Evolutionary conservation across 2,329 filamentous ascomycete species (phyloP), one percentile per base, ranked within the genome.

Genomic region (Xylaria sp.): DNA sequence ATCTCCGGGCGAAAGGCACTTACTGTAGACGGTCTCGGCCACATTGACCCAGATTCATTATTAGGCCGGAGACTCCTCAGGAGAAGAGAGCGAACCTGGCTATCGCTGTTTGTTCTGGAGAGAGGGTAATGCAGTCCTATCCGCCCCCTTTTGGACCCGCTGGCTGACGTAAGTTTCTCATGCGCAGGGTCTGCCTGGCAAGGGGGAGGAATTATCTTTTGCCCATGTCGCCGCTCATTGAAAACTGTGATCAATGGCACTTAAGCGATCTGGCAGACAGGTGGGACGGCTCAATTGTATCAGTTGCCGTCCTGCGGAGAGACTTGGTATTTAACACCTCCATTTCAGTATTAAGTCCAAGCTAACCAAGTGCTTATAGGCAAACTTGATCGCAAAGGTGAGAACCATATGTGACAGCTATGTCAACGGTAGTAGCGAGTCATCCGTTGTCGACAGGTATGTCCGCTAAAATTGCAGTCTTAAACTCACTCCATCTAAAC

Each of bases 91-190:
- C 76, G 88, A 56, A 83, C 84, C 7, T 91, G 87, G 87, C 78
- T 91, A 51, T 83, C 87, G 0, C 71, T 91, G 1, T 91, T 90
- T 66, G 87, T 90, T 0, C 78, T 91, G 1, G 88, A 91, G 65
- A 76, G 88, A 70, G 88, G 87, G 76, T 84, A 66, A 62, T 70
- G 60, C 18, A 17, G 29, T 22, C 17, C 2, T 42, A 24, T 4
- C 20, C n/a, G n/a, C n/a, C 42, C 38, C 24, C 38, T 16, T 24
- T 42, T 40, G 7, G 43, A 3, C 7, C 37, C 41, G 22, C 13
- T 21, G 18, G 44, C 63, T 71, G 34, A 72, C 44, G 18, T 16
- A 21, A 26, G 34, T 19, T 20, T 50, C 18, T 9, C 43, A 5
- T 37, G 20, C 26, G 39, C 48, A 79, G 82, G 26, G 87, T 90